Percentiles rank a stretch among this genome's conserved stretches.
phyloP scores from a whole-genome alignment of 108 stramenopile species.

The Asterionellopsis glacialis region DNA sequence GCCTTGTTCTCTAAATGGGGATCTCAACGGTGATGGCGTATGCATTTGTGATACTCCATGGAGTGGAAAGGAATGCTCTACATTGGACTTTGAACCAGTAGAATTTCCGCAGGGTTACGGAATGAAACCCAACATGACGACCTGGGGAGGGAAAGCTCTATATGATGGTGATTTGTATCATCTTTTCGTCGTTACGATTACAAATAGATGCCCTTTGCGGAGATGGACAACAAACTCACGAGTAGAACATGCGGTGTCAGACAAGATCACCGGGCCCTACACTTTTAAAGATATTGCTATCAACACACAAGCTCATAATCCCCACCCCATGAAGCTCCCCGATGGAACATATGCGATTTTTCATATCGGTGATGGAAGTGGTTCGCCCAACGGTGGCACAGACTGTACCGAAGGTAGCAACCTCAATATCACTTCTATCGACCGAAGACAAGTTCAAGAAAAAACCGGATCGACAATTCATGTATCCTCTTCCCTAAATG shows the following conservation, averaged over 20 bases:
- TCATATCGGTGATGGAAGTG: constrained; percentile 11
- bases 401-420: background rate
- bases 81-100: background rate
- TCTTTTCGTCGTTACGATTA: constrained; percentile 5
- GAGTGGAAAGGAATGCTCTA: background rate
- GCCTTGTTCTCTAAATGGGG: too few species aligned
- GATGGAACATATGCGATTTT: constrained; percentile 17
- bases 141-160: constrained; percentile 4
- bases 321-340: background rate
- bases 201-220: constrained; percentile 2
- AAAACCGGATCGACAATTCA: constrained; percentile 10
- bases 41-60: too few species aligned
- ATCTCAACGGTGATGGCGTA: too few species aligned
- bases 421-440: too few species aligned
- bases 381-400: constrained; percentile 1
- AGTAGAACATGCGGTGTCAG: constrained; percentile 6
- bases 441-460: background rate
- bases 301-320: constrained; percentile 7
- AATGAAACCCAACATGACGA: constrained; percentile 9
- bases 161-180: constrained; percentile 5
- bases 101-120: constrained; percentile 12
- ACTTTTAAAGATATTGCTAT: constrained; percentile 8
- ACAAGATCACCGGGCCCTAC: constrained; percentile 1
- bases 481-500: constrained; percentile 15
- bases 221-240: constrained; percentile 5